Base-by-base conservation (phyloP, 2,329 filamentous ascomycete species). In the Paecilomyces formosus region DNA sequence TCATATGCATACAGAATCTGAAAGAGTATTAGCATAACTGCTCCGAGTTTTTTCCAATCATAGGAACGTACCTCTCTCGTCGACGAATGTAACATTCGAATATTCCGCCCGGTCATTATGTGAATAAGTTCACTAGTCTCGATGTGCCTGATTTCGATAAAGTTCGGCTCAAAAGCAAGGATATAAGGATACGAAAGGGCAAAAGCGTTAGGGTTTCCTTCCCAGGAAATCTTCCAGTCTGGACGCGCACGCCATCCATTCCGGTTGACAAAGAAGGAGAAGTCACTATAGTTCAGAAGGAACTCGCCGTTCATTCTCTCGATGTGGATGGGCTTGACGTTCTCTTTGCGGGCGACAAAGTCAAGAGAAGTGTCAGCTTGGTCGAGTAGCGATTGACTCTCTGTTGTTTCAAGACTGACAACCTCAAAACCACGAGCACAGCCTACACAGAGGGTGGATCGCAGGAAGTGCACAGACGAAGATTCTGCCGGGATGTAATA, bases 401-500 rank as follows among this genome's bases (percentile, higher is more conserved):
- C 94, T n/a, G 97, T 88, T 0, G 94, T 97, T 74, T 97, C 92
- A 35, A 99, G 83, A 60, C 89, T 94, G 61, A 99, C 94, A 31
- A 99, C 93, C 76, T 99, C 94, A 74, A 99, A 99, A 52, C 94
- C 94, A 73, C 92, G 86, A 11, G 92, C 89, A 72, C 94, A 97
- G 53, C 93, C 94, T 61, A 99, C 94, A 72, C 94, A 99, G 24
- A 99, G 84, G 72, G 96, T 99, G 62, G 90, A 94, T 70, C 94
- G 92, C 66, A 99, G 83, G 81, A 97, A 99, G 76, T 99, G 94
- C 49, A 99, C 94, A 45, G 92, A 97, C 3, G 91, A 93, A n/a
- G 93, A 96, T 79, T 99, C 94, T 6, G 92, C 94, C 0, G 94
- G 94, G 61, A 99, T 97, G 76, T 99, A 99, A 70, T 97, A 97